These are phyloP conservation scores for Aureococcus anophagefferens DNA, from an alignment of 108 stramenopile species.

Conservation along the genomic window DNA sequence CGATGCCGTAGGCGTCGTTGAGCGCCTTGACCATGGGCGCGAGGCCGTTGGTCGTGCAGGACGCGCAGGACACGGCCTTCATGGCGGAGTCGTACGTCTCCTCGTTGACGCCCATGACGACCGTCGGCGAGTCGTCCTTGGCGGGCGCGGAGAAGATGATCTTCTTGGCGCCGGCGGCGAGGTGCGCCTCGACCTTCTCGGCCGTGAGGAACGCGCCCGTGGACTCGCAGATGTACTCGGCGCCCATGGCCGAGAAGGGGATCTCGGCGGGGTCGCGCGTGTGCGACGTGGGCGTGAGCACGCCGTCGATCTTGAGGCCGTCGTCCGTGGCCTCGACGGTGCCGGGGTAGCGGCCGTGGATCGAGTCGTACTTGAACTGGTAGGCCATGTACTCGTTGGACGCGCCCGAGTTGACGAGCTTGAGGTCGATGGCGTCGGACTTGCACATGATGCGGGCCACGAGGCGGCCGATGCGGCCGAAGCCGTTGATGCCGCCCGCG, in stretches of 20 bases:
- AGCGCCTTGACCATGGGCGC: constrained; percentile 97
- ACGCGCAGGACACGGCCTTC: constrained; percentile 94
- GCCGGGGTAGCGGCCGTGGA: constrained; percentile 93
- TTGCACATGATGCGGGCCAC: constrained; percentile 95
- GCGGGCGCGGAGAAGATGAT: constrained; percentile 99
- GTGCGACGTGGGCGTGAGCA: constrained; percentile 79
- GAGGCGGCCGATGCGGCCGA: constrained; percentile 99
- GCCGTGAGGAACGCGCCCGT: constrained; percentile 97
- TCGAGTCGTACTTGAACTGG: constrained; percentile 99
- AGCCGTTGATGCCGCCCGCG: constrained; percentile 93
- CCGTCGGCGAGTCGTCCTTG: constrained; percentile 97
- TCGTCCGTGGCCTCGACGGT: constrained; percentile 93
- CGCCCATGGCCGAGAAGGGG: constrained; percentile 84
- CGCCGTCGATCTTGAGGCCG: constrained; percentile 89
- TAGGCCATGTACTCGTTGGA: constrained; percentile 98
- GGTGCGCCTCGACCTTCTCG: constrained; percentile 83
- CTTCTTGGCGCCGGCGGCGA: constrained; percentile 97
- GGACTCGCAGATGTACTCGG: constrained; percentile 97
- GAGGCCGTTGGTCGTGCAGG: constrained; percentile 99
- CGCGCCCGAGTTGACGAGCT: constrained; percentile 93
- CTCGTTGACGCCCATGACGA: constrained; percentile 98
- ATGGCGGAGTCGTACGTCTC: constrained; percentile 80
- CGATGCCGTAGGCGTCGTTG: constrained; percentile 93
- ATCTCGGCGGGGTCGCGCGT: constrained; percentile 94
- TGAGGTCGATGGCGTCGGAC: constrained; percentile 70